Evolutionary conservation across 2,329 filamentous ascomycete species (phyloP).

Genomic region (Tolypocladium tundrense): DNA sequence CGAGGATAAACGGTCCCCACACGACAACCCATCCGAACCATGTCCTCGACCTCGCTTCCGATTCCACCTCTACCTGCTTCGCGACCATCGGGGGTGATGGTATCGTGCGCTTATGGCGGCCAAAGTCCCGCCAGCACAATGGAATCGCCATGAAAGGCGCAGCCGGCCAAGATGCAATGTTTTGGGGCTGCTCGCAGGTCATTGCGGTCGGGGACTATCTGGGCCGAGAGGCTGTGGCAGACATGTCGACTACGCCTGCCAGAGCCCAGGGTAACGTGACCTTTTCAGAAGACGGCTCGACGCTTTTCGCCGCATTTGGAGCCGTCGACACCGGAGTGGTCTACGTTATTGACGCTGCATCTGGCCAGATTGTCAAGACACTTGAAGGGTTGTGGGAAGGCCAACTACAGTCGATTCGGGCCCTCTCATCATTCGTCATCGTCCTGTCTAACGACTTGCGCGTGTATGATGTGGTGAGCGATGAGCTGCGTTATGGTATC

Average conservation of each 20-base stretch:
- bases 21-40: conserved; percentile 41
- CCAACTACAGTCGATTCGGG: conserved; percentile 55
- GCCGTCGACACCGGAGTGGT: conserved; percentile 48
- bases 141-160: conserved; percentile 54
- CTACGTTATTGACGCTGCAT: conserved; percentile 65
- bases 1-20: conserved; percentile 78
- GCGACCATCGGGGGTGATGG: conserved; percentile 79
- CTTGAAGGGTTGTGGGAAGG: conserved; percentile 59
- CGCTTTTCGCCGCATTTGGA: conserved; percentile 60
- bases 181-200: conserved; percentile 61
- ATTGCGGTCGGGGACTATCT: conserved; percentile 43
- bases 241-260: conserved; percentile 16
- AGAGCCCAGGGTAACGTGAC: conserved; percentile 53
- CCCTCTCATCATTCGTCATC: conserved; percentile 65
- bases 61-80: conserved; percentile 61
- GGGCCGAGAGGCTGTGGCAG: conserved; percentile 26
- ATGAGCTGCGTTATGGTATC: conserved; percentile 60
- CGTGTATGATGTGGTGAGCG: conserved; percentile 77
- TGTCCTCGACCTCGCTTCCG: conserved; percentile 63
- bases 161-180: conserved; percentile 49
- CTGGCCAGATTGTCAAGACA: conserved; percentile 55
- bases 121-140: conserved; percentile 57
- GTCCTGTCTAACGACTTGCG: conserved; percentile 62
- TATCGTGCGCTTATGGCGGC: conserved; percentile 70
- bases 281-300: conserved; percentile 78